These are phyloP conservation scores for Calvatia gigantea DNA, from an alignment of 768 basidiomycete genomes.

Conservation along the genomic window DNA sequence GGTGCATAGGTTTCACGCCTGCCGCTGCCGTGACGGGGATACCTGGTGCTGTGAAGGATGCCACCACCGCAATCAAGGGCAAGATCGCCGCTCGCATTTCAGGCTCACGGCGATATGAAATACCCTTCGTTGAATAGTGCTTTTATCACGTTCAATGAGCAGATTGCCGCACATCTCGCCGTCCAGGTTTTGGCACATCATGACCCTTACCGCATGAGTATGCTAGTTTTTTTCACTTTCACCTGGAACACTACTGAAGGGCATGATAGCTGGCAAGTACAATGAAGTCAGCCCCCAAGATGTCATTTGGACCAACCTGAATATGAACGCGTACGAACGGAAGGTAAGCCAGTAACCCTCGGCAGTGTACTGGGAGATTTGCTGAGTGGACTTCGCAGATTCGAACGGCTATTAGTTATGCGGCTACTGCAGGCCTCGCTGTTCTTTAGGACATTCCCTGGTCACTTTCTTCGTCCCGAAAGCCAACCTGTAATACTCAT, in stretches of 20 bases:
- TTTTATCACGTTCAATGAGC: conserved; percentile 89
- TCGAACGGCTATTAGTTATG: conserved; percentile 65
- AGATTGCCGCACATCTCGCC: conserved; percentile 91
- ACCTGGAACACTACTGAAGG: not conserved
- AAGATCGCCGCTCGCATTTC: conserved; percentile 20
- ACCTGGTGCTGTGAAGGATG: conserved; percentile 18
- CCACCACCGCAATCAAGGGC: conserved; percentile 12
- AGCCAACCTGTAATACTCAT: not conserved
- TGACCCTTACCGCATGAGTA: conserved; percentile 77
- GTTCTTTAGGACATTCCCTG: conserved; percentile 87
- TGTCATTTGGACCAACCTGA: conserved; percentile 90
- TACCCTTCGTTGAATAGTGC: conserved; percentile 68
- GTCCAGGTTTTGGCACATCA: conserved; percentile 73
- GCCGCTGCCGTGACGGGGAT: conserved; percentile 10
- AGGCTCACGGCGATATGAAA: conserved; percentile 16
- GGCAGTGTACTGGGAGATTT: not conserved
- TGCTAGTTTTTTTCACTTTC: conserved; percentile 12
- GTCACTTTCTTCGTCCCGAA: conserved; percentile 28
- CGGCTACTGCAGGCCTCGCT: conserved; percentile 74
- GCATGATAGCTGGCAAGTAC: conserved; percentile 47
- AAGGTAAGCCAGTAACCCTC: conserved; percentile 33
- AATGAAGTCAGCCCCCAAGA: conserved; percentile 84
- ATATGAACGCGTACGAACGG: conserved; percentile 85
- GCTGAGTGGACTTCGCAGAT: too few species aligned
- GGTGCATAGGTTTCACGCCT: conserved; percentile 15